Evolutionary conservation across 352 stramenopile genomes (phyloP).

Genomic region (Saprolegnia diclina): DNA sequence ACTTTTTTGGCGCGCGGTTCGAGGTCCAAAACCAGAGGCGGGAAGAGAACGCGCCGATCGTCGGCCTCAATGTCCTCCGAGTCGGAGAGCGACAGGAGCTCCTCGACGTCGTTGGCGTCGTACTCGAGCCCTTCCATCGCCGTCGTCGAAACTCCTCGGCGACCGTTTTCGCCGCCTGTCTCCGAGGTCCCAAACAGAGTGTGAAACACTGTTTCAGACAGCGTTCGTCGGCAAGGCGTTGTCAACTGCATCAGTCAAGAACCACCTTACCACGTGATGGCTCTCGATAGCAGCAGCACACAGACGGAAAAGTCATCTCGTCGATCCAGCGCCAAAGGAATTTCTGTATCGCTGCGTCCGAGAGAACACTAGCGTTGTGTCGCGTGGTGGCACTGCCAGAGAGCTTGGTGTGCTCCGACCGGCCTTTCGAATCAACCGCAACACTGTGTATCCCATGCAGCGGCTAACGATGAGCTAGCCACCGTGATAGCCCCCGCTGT

Average conservation of each 20-base stretch:
- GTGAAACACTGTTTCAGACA: neutral
- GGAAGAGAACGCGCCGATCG: neutral
- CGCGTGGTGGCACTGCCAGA: no score
- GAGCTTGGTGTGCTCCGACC: no score
- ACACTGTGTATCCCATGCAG: no score
- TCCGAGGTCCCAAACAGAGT: neutral
- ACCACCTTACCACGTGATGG: neutral
- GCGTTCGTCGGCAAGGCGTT: neutral
- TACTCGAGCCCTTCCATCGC: constrained; percentile 16
- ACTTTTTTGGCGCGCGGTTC: neutral
- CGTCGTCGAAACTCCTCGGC: neutral
- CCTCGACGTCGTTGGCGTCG: constrained; percentile 23
- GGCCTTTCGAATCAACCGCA: no score
- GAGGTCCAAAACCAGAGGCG: neutral
- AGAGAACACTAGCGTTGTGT: no score
- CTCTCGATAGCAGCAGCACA: neutral
- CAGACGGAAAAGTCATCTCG: neutral
- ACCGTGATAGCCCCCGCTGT: no score
- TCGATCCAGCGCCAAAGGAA: no score
- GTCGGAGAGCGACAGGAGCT: constrained; percentile 12
- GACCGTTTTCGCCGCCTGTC: neutral
- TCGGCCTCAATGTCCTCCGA: constrained; percentile 7
- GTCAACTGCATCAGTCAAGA: neutral
- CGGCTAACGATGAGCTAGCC: no score
- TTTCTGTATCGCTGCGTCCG: no score